Evolutionary conservation across 768 basidiomycete genomes (phyloP).

Genomic region (Xerocomus spinulosus): DNA sequence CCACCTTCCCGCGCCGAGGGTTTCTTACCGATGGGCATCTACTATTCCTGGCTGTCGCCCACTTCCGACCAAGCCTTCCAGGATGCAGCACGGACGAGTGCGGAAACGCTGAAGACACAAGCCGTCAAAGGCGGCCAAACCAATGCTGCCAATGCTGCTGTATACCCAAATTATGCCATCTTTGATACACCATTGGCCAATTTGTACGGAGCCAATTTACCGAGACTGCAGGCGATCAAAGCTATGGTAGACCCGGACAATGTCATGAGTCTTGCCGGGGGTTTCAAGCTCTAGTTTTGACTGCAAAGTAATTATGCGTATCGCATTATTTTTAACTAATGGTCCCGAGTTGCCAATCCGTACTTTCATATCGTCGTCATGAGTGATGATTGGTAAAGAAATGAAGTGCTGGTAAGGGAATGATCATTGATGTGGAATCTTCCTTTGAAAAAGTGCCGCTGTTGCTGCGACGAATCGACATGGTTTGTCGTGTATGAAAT

Average conservation of each 20-base stretch:
- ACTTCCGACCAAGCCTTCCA: slow-evolving; percentile 21
- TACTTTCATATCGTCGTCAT: too few relatives aligned
- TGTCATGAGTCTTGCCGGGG: slow-evolving; percentile 50
- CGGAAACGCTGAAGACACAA: slow-evolving; percentile 34
- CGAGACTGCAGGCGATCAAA: slow-evolving; percentile 21
- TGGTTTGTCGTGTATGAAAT: slow-evolving; percentile 11
- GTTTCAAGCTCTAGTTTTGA: slow-evolving; percentile 42
- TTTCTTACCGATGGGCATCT: slow-evolving; percentile 42
- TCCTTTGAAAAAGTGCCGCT: slow-evolving; percentile 12
- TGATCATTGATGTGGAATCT: slow-evolving; percentile 8
- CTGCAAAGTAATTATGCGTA: not conserved
- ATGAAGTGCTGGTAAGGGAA: not conserved
- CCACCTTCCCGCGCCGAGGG: slow-evolving; percentile 36
- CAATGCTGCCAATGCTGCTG: slow-evolving; percentile 30
- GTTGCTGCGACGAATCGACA: slow-evolving; percentile 6
- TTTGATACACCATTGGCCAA: slow-evolving; percentile 41
- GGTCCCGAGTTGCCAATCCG: too few relatives aligned
- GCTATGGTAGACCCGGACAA: not conserved
- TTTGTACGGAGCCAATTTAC: slow-evolving; percentile 44
- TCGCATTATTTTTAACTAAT: too few relatives aligned
- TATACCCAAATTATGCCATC: slow-evolving; percentile 56
- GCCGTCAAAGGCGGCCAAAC: slow-evolving; percentile 41
- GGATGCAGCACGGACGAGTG: slow-evolving; percentile 34
- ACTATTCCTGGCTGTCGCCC: slow-evolving; percentile 17
- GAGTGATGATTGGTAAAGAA: too few relatives aligned